phyloP scores from a whole-genome alignment of 768 basidiomycete genomes.

The Trametes coccinea region DNA sequence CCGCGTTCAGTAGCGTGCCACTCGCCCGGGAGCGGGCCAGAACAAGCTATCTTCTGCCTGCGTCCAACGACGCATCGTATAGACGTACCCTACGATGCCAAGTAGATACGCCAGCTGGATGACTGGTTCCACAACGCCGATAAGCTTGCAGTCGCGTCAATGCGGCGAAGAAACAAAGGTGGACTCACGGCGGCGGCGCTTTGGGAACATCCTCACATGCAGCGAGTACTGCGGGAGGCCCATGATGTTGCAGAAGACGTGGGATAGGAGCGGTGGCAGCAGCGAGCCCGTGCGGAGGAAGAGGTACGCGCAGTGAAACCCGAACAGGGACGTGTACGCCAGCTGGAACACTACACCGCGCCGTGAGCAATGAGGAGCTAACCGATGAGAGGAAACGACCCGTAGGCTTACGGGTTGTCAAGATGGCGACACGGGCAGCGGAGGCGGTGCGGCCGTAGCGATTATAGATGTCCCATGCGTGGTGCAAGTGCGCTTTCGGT shows the following conservation, averaged over 20 bases:
- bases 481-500: slow-evolving; percentile 81
- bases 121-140: slow-evolving; percentile 37
- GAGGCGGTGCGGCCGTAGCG: slow-evolving; percentile 63
- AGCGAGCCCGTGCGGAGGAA: slow-evolving; percentile 86
- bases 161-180: background rate
- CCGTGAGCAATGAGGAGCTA: background rate
- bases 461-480: slow-evolving; percentile 85
- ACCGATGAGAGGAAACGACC: slow-evolving; percentile 11
- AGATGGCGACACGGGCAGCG: slow-evolving; percentile 65
- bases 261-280: slow-evolving; percentile 73
- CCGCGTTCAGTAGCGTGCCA: slow-evolving; percentile 10
- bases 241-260: slow-evolving; percentile 94
- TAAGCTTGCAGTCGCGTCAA: background rate
- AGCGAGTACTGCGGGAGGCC: slow-evolving; percentile 71
- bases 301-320: slow-evolving; percentile 82
- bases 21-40: slow-evolving; percentile 35
- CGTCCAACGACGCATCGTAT: slow-evolving; percentile 56
- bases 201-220: slow-evolving; percentile 57
- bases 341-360: slow-evolving; percentile 74
- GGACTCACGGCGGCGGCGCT: slow-evolving; percentile 51
- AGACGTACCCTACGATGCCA: slow-evolving; percentile 62
- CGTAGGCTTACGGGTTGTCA: slow-evolving; percentile 50
- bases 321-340: slow-evolving; percentile 89
- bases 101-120: slow-evolving; percentile 55
- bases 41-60: slow-evolving; percentile 39